These are phyloP conservation scores for Tolypocladium inflatum DNA, from an alignment of 2,329 filamentous ascomycete genomes.

Conservation along the genomic window DNA sequence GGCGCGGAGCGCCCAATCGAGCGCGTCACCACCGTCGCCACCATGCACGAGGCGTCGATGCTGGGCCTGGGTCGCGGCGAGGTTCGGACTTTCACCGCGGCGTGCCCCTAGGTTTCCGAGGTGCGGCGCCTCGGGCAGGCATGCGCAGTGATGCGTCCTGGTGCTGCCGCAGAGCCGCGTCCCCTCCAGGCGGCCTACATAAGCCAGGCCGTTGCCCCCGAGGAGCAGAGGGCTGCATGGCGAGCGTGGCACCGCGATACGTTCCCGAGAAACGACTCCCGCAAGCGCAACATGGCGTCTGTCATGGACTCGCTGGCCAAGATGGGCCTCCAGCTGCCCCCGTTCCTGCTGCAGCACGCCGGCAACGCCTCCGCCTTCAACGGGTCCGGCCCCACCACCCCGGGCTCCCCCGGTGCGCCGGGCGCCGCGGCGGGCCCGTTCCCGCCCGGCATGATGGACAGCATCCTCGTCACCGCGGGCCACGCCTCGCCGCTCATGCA, in stretches of 20 bases:
- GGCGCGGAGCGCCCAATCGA: background rate
- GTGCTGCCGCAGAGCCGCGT: background rate
- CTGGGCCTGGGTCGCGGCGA: background rate
- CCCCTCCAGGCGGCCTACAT: background rate
- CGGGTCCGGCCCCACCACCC: constrained; percentile 8
- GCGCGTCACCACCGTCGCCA: background rate
- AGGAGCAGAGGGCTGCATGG: background rate
- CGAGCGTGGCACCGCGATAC: background rate
- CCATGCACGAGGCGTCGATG: background rate
- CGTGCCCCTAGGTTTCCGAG: background rate
- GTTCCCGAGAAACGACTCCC: background rate
- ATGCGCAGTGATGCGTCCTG: background rate
- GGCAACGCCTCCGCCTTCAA: constrained; percentile 12
- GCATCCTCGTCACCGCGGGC: constrained; percentile 34
- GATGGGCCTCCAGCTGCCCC: constrained; percentile 15
- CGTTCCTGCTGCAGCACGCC: constrained; percentile 13
- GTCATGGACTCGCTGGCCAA: constrained; percentile 16
- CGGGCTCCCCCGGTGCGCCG: constrained; percentile 1
- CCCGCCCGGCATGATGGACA: constrained; percentile 27
- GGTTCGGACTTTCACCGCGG: background rate
- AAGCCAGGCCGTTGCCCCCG: background rate
- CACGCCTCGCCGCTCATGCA: constrained; percentile 30
- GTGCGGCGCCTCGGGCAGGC: background rate
- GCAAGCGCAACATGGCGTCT: background rate
- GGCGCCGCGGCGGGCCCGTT: constrained; percentile 6